phyloP scores from a whole-genome alignment of 1,284 basidiomycete species.

The Wolfiporia cocos region DNA sequence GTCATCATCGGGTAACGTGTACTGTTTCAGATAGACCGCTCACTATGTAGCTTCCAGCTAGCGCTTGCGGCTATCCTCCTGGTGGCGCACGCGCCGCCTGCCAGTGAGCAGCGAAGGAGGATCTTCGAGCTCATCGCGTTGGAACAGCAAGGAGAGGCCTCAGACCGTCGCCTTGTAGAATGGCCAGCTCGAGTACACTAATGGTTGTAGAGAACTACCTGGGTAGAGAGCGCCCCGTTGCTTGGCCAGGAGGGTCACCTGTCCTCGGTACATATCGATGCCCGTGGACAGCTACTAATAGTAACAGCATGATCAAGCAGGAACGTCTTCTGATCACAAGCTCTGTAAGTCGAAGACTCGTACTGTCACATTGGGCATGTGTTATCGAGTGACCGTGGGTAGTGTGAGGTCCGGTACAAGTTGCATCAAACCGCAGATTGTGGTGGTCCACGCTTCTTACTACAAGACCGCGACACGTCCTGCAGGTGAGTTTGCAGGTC shows the following conservation, averaged over 20 bases:
- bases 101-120: constrained; percentile 1
- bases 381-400: not conserved
- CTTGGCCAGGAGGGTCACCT: constrained; percentile 5
- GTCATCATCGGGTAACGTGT: too few relatives aligned
- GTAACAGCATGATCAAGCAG: constrained; percentile 6
- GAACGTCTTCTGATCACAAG: constrained; percentile 6
- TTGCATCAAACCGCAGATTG: too few relatives aligned
- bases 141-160: not conserved
- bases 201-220: too few relatives aligned
- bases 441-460: too few relatives aligned
- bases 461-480: too few relatives aligned
- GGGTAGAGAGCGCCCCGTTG: too few relatives aligned
- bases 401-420: not conserved
- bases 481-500: too few relatives aligned
- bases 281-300: not conserved
- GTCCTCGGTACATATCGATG: constrained; percentile 3
- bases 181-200: too few relatives aligned
- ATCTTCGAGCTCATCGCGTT: constrained; percentile 5
- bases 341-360: constrained; percentile 3
- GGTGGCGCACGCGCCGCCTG: not conserved
- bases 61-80: constrained; percentile 4
- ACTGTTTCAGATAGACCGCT: too few relatives aligned
- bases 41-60: not conserved
- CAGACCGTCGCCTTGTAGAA: too few relatives aligned
- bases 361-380: constrained; percentile 2